phyloP scores from a whole-genome alignment of 2,329 filamentous ascomycete genomes.

The Ophiostoma sp. region DNA sequence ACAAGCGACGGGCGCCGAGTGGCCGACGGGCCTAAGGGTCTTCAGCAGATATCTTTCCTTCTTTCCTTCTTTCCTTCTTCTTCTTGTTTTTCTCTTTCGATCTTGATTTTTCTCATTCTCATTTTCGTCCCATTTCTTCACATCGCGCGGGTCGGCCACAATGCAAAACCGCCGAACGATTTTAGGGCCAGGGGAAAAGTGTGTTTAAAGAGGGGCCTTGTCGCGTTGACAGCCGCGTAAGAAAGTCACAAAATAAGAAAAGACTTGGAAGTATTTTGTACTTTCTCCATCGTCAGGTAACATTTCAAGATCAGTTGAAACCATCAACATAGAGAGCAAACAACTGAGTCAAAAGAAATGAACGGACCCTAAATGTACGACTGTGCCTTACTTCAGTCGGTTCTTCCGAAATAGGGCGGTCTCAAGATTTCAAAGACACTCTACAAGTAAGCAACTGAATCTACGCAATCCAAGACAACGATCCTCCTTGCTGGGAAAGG shows the following conservation, averaged over 20 bases:
- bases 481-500: neutral
- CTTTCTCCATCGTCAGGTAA: neutral
- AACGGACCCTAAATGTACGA: neutral
- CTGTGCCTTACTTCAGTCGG: neutral
- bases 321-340: neutral
- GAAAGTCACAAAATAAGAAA: neutral
- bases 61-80: neutral
- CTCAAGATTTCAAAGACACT: neutral
- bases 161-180: constrained; percentile 13
- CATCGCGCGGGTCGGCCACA: neutral
- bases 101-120: neutral
- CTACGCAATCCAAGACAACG: neutral
- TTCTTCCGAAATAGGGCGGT: neutral
- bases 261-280: neutral
- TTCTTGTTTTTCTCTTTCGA: neutral
- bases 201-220: neutral
- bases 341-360: neutral
- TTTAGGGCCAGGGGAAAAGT: constrained; percentile 16
- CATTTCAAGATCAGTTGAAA: neutral
- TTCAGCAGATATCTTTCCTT: neutral
- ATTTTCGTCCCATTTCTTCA: neutral
- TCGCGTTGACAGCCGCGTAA: neutral
- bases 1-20: neutral
- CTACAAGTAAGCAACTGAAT: neutral
- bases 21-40: neutral